A percentile compares a stretch with the other conserved stretches of the same genome.
Conservation (phyloP, 345 rosid species). For the Lepidium africanum region DNA sequence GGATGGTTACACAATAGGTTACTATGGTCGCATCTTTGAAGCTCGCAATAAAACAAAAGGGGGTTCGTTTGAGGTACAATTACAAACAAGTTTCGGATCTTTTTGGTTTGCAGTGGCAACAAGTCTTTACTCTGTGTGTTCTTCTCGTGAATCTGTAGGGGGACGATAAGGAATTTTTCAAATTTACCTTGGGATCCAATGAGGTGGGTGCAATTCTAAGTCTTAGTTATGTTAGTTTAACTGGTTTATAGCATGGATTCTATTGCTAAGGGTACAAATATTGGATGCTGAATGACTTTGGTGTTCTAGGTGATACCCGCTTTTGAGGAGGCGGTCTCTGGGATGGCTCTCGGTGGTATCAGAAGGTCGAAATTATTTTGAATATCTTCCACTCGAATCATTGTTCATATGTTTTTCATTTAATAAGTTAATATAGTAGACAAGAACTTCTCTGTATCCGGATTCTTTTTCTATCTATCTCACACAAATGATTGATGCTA, state of each 20-base stretch:
- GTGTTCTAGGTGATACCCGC: conserved; percentile 83
- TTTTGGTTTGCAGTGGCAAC: background rate
- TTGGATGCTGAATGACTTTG: conserved; percentile 12
- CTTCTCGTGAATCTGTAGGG: conserved; percentile 48
- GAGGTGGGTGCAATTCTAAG: conserved; percentile 36
- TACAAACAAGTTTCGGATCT: conserved; percentile 1
- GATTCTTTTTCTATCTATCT: background rate
- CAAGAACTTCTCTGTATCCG: background rate
- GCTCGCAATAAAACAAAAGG: conserved; percentile 98
- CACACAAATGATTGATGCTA: background rate
- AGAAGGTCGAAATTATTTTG: conserved; percentile 52
- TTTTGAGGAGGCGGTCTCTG: conserved; percentile 85
- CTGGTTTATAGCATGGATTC: background rate
- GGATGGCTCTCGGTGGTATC: conserved; percentile 84
- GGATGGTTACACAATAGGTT: conserved; percentile 97
- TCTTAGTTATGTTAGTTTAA: background rate
- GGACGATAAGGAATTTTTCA: conserved; percentile 76
- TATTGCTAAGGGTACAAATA: background rate
- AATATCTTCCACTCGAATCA: background rate
- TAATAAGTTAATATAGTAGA: background rate
- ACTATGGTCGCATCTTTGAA: conserved; percentile 98
- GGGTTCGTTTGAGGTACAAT: conserved; percentile 87
- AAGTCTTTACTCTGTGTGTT: background rate
- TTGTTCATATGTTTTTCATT: background rate
- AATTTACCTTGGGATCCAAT: conserved; percentile 67